Evolutionary conservation across 495 filamentous ascomycete species (phyloP), one percentile per base, ranked within the genome.

Genomic region (Friedmanniomyces simplex): DNA sequence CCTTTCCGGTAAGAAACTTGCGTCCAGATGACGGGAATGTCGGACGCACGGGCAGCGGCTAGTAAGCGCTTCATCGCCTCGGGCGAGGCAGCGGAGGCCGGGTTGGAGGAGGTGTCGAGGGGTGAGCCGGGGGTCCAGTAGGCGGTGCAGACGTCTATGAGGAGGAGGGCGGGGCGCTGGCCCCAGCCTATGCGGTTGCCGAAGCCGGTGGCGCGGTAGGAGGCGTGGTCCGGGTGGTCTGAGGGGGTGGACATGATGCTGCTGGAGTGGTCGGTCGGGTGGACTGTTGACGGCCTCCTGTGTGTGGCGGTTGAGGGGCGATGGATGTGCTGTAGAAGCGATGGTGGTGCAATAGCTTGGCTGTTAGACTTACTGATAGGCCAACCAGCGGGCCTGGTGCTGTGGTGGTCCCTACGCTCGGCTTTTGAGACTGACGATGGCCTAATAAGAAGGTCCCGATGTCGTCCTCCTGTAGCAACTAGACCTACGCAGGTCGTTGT

Each of bases 91-190:
- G 57, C 65, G 7, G 60, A 63, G 16, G 64, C 67, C 12, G 66
- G 63, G 46, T 71, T 68, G 13, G 58, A 46, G 13, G 52, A 55
- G 18, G 65, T 61, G 43, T 69, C 64, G 12, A 72, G 66, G 5
- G 67, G 69, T 22, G 68, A 71, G 51, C 63, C 68, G 21, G 54
- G 55, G 8, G 67, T 66, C 67, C 66, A 73, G 61, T 72, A 72
- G 22, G 71, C 71, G 21, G 52, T 67, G 63, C 69, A 73, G 55
- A 72, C 71, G 57, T 73, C 71, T 63, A 73, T 71, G 37, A 73
- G 52, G 20, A 73, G 61, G 12, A 73, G 63, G 21, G 65, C 69
- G 7, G 71, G 63, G 0, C 54, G 53, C 14, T 16, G 3, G 54
- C 69, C 71, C 69, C 71, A 73, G 56, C 71, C 69, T 51, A 71